Evolutionary conservation across 768 basidiomycete species (phyloP).

Genomic region (Leccinum disarticulatum): DNA sequence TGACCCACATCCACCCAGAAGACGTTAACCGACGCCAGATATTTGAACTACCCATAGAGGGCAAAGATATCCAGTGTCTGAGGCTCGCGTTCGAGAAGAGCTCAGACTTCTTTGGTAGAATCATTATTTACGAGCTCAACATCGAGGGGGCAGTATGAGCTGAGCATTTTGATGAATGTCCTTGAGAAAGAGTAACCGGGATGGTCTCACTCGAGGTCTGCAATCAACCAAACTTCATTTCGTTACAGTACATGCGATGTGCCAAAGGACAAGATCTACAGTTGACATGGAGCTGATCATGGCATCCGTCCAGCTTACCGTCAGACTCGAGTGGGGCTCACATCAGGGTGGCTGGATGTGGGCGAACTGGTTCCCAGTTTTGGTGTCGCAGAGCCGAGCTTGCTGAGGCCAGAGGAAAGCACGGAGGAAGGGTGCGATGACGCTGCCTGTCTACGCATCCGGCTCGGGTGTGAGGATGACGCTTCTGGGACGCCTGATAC

Average conservation of each 20-base stretch:
- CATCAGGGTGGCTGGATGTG: background rate
- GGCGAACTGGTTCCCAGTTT: background rate
- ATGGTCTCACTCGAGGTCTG: conserved; percentile 11
- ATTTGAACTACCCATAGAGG: conserved; percentile 49
- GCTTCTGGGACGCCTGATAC: background rate
- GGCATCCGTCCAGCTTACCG: background rate
- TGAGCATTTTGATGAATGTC: background rate
- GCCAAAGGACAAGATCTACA: conserved; percentile 15
- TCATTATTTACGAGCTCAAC: conserved; percentile 68
- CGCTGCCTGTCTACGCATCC: conserved; percentile 18
- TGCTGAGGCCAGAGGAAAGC: background rate
- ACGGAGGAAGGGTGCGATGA: background rate
- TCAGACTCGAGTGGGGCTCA: background rate
- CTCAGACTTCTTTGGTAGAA: conserved; percentile 83
- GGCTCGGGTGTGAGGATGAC: background rate
- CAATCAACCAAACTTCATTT: conserved; percentile 31
- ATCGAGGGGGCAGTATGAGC: conserved; percentile 27
- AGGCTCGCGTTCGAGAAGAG: conserved; percentile 76
- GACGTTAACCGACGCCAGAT: conserved; percentile 74
- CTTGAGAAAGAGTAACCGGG: background rate
- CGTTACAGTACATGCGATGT: conserved; percentile 15
- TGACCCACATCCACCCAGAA: conserved; percentile 68
- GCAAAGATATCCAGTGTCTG: conserved; percentile 41
- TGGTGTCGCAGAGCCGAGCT: conserved; percentile 1
- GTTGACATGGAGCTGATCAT: conserved; percentile 5